Base-by-base conservation (phyloP, 2,329 filamentous ascomycete genomes). In the Thielaviopsis punctulata region DNA sequence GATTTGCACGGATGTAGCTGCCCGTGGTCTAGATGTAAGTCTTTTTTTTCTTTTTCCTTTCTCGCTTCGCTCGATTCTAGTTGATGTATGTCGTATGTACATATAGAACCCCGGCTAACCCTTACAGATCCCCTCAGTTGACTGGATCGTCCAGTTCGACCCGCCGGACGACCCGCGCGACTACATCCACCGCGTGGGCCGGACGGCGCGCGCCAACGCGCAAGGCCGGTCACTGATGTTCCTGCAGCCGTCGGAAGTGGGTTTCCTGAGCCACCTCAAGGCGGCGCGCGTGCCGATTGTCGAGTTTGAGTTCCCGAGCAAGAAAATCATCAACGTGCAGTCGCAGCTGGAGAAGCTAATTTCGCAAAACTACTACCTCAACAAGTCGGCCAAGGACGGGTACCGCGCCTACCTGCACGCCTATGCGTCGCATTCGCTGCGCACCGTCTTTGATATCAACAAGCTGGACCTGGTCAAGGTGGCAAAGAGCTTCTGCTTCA, bases 91-190 rank as follows among this genome's bases (percentile, higher is more conserved):
- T n/a, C n/a, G n/a, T n/a, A n/a, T n/a, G n/a, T n/a, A n/a, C n/a
- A n/a, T n/a, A 18, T 19, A 3, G 27, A 2, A 48, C 19, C 15
- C 51, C 41, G 46, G 18, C 12, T 39, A 30, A 44, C 39, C 24
- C 13, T 12, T 23, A 5, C 55, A 82, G 76, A 95, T 96, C 57
- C 90, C 90, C 0, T 82, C 86, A 21, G 90, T 96, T 44, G 90
- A 96, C 69, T 96, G 86, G 82, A 93, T 95, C 59, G 80, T 95
- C 56, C 89, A 96, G 66, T 95, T 93, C 62, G 92, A 95, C 60
- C 90, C 89, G 10, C 88, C 89, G 3, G 88, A 95, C 73, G 86
- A 93, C 64, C 84, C 86, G 21, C 75, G 84, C 59, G 85, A 92
- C 65, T 93, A 96, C 68, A 93, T 95, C 61, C 92, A 98, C 72